Base-by-base conservation (phyloP, 805 yeast genomes). In the Jamesozyma gamospora region DNA sequence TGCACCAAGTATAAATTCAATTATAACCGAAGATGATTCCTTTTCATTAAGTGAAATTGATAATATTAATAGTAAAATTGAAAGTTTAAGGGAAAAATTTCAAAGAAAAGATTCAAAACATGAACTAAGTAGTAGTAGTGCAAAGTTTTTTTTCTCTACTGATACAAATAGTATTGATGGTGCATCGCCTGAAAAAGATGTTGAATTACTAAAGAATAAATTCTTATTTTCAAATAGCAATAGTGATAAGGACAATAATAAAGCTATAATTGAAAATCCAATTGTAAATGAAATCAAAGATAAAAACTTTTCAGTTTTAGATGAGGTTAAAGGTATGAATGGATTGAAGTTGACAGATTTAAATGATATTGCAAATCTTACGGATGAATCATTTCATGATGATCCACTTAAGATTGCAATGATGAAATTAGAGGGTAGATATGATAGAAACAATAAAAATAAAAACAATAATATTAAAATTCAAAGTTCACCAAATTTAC, bases 391-490 rank as follows among this genome's bases (percentile, higher is more conserved):
- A 0, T 64, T 72, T 32, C 68, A 65, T 30, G 74, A 70, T 24
- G 83, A 85, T 58, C 95, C 95, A 0, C 66, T 87, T 12, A 71
- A 69, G 37, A 75, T 77, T 35, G 87, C 97, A 0, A 65, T 88
- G 48, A 67, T 67, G 61, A 88, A 82, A 60, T 65, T 90, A 25
- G 94, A 84, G 60, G 97, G 95, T 1, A 74, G 68, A 29, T 67
- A 57, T 40, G 47, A 40, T 28, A 53, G 47, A 42, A 35, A 5
- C 8, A 17, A 17, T 4, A n/a, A 27, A 33, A 21, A 21, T 21
- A 33, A 36, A 11, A 17, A 31, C 15, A 32, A 19, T 14, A 37
- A 41, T 19, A 21, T 33, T 5, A 35, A 35, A 27, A 30, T 32
- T 17, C 45, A 41, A 34, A 49, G 52, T 36, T 41, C 45, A 2